phyloP scores from a whole-genome alignment of 2,329 filamentous ascomycete species.

The Botrytis paeoniae region DNA sequence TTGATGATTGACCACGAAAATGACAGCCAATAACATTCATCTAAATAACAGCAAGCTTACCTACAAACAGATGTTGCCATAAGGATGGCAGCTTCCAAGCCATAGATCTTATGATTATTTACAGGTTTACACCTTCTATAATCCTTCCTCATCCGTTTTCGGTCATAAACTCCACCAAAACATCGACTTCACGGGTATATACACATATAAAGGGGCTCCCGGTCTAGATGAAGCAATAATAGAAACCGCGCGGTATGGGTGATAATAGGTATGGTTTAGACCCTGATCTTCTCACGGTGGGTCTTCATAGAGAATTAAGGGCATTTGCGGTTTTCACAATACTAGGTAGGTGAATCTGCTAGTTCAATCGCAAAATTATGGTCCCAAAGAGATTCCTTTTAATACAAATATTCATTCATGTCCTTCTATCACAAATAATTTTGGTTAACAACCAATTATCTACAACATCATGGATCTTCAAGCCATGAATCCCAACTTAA shows the following conservation, averaged over 20 bases:
- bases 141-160: neutral
- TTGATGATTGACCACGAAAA: neutral
- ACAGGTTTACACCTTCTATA: neutral
- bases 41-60: neutral
- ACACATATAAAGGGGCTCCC: neutral
- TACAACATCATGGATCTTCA: conserved; percentile 16
- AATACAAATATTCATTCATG: conserved; percentile 9
- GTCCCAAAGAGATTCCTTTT: neutral
- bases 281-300: conserved; percentile 8
- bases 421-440: neutral
- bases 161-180: neutral
- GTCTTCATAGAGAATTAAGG: neutral
- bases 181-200: neutral
- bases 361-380: conserved; percentile 15
- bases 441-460: conserved; percentile 12
- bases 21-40: neutral
- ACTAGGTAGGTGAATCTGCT: conserved; percentile 5
- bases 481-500: conserved; percentile 16
- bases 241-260: neutral
- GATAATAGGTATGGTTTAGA: neutral
- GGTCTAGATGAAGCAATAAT: conserved; percentile 2
- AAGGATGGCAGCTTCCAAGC: neutral
- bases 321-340: neutral
- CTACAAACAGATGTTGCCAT: neutral
- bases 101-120: neutral